These are phyloP conservation scores for Bombardia bombarda DNA, from an alignment of 495 filamentous ascomycete species.

Conservation along the genomic window DNA sequence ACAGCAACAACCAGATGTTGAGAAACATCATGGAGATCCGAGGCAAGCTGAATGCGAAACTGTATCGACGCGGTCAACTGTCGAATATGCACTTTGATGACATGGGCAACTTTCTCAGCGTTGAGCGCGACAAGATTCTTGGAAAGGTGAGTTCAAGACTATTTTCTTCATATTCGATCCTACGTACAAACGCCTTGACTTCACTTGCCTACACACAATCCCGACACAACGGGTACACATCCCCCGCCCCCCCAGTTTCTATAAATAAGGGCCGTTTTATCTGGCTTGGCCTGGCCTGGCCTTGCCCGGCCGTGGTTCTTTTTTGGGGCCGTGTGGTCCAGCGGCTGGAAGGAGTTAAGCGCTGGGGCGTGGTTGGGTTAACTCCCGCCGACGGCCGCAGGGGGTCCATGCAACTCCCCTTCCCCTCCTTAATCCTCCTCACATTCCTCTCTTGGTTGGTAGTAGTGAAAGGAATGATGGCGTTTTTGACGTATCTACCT, in stretches of 20 bases:
- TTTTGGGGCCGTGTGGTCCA: too few relatives aligned
- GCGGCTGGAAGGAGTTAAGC: slow-evolving; percentile 5
- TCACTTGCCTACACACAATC: too few relatives aligned
- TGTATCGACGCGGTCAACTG: slow-evolving; percentile 71
- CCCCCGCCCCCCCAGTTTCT: neutral
- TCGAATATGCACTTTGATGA: slow-evolving; percentile 78
- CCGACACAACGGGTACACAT: too few relatives aligned
- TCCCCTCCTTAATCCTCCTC: neutral
- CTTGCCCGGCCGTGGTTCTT: neutral
- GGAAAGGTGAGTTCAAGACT: slow-evolving; percentile 53
- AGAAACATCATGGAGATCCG: slow-evolving; percentile 92
- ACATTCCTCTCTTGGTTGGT: neutral
- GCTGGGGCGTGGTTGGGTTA: slow-evolving; percentile 13
- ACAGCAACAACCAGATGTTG: slow-evolving; percentile 97
- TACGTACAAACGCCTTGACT: neutral
- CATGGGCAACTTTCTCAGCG: slow-evolving; percentile 74
- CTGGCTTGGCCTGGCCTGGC: neutral
- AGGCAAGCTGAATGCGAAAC: slow-evolving; percentile 81
- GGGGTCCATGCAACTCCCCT: neutral
- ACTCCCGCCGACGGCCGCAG: slow-evolving; percentile 9
- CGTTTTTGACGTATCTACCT: neutral
- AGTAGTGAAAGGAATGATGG: neutral
- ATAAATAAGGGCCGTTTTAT: too few relatives aligned
- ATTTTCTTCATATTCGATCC: slow-evolving; percentile 6
- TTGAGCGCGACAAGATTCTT: slow-evolving; percentile 77